Evolutionary conservation across 441 rosid genomes (phyloP).

Genomic region (Cnidoscolus chayamansa): DNA sequence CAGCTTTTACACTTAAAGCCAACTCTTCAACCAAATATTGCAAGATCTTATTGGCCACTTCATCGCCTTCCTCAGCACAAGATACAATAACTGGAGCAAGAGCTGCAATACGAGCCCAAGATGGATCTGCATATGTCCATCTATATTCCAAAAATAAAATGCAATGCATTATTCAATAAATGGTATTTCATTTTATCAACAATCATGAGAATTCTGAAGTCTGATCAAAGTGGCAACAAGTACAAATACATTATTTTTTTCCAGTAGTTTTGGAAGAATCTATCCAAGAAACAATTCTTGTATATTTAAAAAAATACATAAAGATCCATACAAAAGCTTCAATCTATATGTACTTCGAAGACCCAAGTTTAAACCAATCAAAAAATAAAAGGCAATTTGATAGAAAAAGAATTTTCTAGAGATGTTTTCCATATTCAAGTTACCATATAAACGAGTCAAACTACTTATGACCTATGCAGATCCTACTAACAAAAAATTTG

Average conservation of each 20-base stretch:
- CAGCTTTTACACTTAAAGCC: constrained; percentile 73
- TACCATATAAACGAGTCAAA: no score
- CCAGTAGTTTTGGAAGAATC: background rate
- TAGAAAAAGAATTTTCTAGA: no score
- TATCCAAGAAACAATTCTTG: background rate
- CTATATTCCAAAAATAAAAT: constrained; percentile 32
- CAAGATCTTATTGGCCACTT: constrained; percentile 56
- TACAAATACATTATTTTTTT: background rate
- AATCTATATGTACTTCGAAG: background rate
- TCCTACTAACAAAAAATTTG: no score
- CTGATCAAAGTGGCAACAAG: background rate
- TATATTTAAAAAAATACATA: background rate
- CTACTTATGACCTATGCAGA: no score
- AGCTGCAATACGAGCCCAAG: constrained; percentile 76
- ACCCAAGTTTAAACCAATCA: background rate
- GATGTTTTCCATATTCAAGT: no score
- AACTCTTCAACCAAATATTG: constrained; percentile 59
- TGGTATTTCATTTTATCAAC: background rate
- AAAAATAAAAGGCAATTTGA: no score
- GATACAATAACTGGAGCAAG: constrained; percentile 70
- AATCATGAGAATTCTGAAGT: background rate
- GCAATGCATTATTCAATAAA: constrained; percentile 15
- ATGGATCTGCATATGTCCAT: constrained; percentile 75
- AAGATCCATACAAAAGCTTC: background rate
- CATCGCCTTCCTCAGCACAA: constrained; percentile 74